Evolutionary conservation across 2,329 filamentous ascomycete species (phyloP).

Genomic region (Aschersonia sp.): DNA sequence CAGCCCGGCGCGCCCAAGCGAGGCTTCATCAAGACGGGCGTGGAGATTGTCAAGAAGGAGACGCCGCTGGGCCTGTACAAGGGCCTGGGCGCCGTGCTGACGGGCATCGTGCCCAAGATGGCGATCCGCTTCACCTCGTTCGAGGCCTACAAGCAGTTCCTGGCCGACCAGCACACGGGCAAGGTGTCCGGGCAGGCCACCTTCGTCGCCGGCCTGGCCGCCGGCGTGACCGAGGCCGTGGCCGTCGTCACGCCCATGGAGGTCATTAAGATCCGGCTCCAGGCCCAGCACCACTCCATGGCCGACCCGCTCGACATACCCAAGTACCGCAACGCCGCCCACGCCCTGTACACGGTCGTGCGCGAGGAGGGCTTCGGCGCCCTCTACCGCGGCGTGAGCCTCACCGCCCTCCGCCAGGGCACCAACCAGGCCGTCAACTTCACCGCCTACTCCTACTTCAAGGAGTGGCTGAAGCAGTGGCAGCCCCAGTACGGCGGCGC

Average conservation of each 20-base stretch:
- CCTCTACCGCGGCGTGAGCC: slow-evolving; percentile 81
- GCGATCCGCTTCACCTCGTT: slow-evolving; percentile 97
- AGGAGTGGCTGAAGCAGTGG: slow-evolving; percentile 55
- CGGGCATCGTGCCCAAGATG: slow-evolving; percentile 97
- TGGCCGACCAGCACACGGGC: slow-evolving; percentile 56
- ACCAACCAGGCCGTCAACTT: slow-evolving; percentile 98
- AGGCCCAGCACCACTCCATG: slow-evolving; percentile 96
- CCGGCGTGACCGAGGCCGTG: slow-evolving; percentile 92
- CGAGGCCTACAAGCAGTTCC: slow-evolving; percentile 79
- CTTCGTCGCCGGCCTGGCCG: slow-evolving; percentile 64
- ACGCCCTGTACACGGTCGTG: slow-evolving; percentile 72
- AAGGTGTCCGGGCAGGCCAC: slow-evolving; percentile 56
- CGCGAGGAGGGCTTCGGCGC: slow-evolving; percentile 80
- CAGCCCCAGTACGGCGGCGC: slow-evolving; percentile 55
- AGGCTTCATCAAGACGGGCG: slow-evolving; percentile 76
- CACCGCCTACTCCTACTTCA: slow-evolving; percentile 92
- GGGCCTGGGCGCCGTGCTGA: slow-evolving; percentile 89
- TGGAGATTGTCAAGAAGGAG: slow-evolving; percentile 77
- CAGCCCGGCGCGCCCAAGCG: slow-evolving; percentile 72
- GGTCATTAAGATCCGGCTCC: slow-evolving; percentile 95
- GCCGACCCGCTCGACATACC: slow-evolving; percentile 90
- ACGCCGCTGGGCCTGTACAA: slow-evolving; percentile 93
- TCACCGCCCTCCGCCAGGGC: slow-evolving; percentile 88
- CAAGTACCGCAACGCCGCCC: slow-evolving; percentile 91
- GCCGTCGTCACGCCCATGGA: slow-evolving; percentile 97